phyloP scores from a whole-genome alignment of 805 yeast genomes.

The Candida sithepensis region DNA sequence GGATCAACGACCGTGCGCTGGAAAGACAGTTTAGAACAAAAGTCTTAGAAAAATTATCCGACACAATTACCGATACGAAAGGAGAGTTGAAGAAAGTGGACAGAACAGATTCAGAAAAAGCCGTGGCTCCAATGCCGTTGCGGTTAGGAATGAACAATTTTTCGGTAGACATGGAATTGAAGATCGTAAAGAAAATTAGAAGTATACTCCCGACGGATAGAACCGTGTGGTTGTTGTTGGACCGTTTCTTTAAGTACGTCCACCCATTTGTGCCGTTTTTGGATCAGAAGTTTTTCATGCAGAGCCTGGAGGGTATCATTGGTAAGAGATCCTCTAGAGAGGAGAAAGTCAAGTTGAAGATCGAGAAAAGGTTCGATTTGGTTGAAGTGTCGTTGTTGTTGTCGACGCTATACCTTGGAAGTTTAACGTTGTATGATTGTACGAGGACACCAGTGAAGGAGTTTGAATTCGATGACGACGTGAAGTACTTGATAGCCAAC shows the following conservation, averaged over 20 bases:
- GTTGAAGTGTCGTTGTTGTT: constrained; percentile 38
- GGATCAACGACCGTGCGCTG: neutral
- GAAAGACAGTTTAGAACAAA: constrained; percentile 12
- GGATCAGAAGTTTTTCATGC: constrained; percentile 35
- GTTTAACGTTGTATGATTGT: constrained; percentile 32
- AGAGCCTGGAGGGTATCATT: constrained; percentile 30
- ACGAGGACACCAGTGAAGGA: constrained; percentile 28
- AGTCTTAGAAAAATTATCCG: constrained; percentile 9
- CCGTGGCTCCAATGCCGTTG: constrained; percentile 9
- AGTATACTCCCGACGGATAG: constrained; percentile 35
- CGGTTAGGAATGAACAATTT: constrained; percentile 19
- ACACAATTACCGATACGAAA: neutral
- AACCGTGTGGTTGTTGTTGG: constrained; percentile 38
- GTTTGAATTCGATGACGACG: constrained; percentile 23
- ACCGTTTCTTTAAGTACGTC: constrained; percentile 39
- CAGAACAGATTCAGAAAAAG: constrained; percentile 1
- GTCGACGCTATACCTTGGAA: constrained; percentile 39
- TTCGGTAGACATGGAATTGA: constrained; percentile 28
- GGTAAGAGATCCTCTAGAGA: constrained; percentile 32
- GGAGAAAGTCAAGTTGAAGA: constrained; percentile 26
- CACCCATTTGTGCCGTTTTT: constrained; percentile 48
- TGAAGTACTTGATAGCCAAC: constrained; percentile 32
- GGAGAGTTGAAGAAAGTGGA: constrained; percentile 1
- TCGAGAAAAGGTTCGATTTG: constrained; percentile 39
- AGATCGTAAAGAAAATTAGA: constrained; percentile 20